phyloP scores from a whole-genome alignment of 495 filamentous ascomycete genomes.

The Choiromyces venosus region DNA sequence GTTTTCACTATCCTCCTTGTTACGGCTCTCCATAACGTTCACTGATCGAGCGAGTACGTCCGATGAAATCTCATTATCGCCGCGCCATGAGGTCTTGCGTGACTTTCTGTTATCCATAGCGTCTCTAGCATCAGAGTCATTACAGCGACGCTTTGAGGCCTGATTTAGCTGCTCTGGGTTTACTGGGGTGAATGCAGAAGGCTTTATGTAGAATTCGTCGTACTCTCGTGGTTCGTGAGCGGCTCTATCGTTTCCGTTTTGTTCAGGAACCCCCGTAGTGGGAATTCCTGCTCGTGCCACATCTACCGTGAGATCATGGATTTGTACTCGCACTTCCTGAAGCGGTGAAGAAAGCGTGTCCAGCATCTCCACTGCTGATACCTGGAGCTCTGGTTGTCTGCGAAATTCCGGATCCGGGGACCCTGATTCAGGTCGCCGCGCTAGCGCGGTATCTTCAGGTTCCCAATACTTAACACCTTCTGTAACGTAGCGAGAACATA shows the following conservation, averaged over 20 bases:
- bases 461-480: slow-evolving; percentile 1
- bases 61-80: not conserved
- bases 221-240: not conserved
- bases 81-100: not conserved
- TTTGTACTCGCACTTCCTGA: not conserved
- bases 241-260: not conserved
- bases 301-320: not conserved
- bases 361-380: not conserved
- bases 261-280: not conserved
- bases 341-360: not conserved
- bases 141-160: not conserved
- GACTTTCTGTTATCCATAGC: not conserved
- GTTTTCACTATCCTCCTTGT: not conserved
- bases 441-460: not conserved
- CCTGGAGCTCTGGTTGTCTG: not conserved
- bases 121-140: not conserved
- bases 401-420: no score
- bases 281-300: not conserved
- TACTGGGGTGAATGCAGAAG: not conserved
- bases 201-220: not conserved
- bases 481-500: not conserved
- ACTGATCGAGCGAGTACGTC: not conserved
- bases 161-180: not conserved
- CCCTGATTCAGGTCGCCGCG: not conserved
- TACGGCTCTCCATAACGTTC: not conserved